Evolutionary conservation across 2,329 filamentous ascomycete species (phyloP).

Genomic region (Colletotrichum abscissum): DNA sequence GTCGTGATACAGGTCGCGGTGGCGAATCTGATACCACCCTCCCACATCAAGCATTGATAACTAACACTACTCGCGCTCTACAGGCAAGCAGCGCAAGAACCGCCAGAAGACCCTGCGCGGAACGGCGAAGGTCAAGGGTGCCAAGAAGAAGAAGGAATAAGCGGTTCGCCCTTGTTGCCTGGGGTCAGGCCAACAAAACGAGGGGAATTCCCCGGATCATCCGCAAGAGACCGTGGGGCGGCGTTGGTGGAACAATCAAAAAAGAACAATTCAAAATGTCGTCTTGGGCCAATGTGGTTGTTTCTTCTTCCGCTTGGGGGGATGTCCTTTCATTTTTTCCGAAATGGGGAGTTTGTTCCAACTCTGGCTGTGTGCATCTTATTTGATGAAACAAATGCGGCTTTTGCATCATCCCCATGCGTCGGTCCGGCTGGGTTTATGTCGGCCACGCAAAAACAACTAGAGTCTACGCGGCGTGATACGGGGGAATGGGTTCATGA

Average conservation of each 20-base stretch:
- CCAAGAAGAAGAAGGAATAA: conserved; percentile 94
- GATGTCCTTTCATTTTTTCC: conserved; percentile 12
- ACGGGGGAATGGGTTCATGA: conserved; percentile 39
- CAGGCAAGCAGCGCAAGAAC: conserved; percentile 99
- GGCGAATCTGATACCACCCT: neutral
- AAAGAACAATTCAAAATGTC: conserved; percentile 31
- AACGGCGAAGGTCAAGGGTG: conserved; percentile 98
- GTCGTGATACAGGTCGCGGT: conserved; percentile 38
- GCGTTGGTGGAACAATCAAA: conserved; percentile 36
- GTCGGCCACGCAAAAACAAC: conserved; percentile 28
- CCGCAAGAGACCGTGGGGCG: conserved; percentile 32
- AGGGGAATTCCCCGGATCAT: conserved; percentile 37
- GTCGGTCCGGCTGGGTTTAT: conserved; percentile 20
- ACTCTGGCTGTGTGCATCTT: conserved; percentile 33
- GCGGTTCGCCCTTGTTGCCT: conserved; percentile 50
- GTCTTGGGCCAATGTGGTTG: conserved; percentile 29
- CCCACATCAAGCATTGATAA: neutral
- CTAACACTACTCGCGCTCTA: conserved; percentile 45
- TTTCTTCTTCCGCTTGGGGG: conserved; percentile 23
- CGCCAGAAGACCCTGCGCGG: conserved; percentile 98
- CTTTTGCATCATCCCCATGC: conserved; percentile 34
- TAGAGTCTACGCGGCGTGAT: conserved; percentile 38
- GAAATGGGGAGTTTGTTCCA: conserved; percentile 22
- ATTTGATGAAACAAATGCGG: conserved; percentile 27
- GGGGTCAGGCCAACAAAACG: conserved; percentile 28